Base-by-base conservation (phyloP, 495 filamentous ascomycete species). In the Cercophora scortea region DNA sequence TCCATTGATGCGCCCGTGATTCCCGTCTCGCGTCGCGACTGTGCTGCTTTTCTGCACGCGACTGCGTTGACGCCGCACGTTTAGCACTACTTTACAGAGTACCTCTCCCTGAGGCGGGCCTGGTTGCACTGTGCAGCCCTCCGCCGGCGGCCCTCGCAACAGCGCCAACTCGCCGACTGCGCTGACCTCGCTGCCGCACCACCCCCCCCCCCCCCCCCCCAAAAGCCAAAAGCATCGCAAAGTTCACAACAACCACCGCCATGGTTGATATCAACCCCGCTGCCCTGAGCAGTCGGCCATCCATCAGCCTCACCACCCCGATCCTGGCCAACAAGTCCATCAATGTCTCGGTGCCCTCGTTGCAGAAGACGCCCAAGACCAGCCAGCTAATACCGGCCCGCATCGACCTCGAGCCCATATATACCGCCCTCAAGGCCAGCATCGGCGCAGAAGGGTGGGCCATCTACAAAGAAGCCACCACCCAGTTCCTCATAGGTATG, bases 181-280 rank as follows among this genome's bases (percentile, higher is more conserved):
- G 25, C 13, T 19, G 10, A 32, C 16, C 38, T 40, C 51, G 51
- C 42, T 38, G 16, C 47, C 39, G 34, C 52, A 48, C 50, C 41
- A 17, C 40, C 44, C 32, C 51, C 49, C 52, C 45, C 34, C 17
- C 33, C 41, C 48, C 34, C 19, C 42, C 43, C 11, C 51, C n/a
- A 54, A 32, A 41, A 32, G 50, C 35, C 16, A n/a, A 40, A 12
- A 53, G 19, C 38, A 33, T 16, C 42, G 9, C 8, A 12, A 44
- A 41, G 38, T 16, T 17, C 42, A 12, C 13, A 12, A 13, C 17
- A 13, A 13, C 50, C 34, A 32, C 39, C 60, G 62, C 56, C 63
- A 90, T 90, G 87, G 86, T 81, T 39, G 81, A 91, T 78, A 90
- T 90, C 72, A 87, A 91, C 72, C 87, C 87, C 65, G 85, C 87